Percentiles rank a stretch among this genome's conserved stretches.
Evolutionary conservation across 352 stramenopile genomes (phyloP).

Genomic region (Globisporangium carolinianum): DNA sequence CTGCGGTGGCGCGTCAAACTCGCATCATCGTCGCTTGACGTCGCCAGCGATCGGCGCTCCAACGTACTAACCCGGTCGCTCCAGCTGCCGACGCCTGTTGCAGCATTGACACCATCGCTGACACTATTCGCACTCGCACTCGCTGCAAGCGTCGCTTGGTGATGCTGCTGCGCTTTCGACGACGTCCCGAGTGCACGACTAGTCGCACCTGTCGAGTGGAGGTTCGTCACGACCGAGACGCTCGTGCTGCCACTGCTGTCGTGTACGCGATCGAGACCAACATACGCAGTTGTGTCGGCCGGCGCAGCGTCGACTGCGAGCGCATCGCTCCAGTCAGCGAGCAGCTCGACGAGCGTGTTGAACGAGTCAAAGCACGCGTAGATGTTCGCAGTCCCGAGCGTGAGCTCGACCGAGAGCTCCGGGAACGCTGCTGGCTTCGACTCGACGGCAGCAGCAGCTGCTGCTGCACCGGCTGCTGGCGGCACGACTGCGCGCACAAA

Average conservation of each 20-base stretch:
- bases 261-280: slow-evolving; percentile 55
- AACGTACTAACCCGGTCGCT: not conserved
- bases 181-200: slow-evolving; percentile 19
- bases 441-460: slow-evolving; percentile 2
- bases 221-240: slow-evolving; percentile 71
- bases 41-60: not conserved
- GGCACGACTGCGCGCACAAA: slow-evolving; percentile 70
- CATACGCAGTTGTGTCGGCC: slow-evolving; percentile 68
- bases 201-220: slow-evolving; percentile 24
- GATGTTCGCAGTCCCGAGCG: slow-evolving; percentile 78
- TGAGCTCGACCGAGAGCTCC: slow-evolving; percentile 78
- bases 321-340: slow-evolving; percentile 66
- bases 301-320: slow-evolving; percentile 57
- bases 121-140: not conserved
- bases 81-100: not conserved
- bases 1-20: not conserved
- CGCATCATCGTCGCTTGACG: not conserved
- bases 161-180: not conserved
- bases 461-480: slow-evolving; percentile 10
- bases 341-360: slow-evolving; percentile 73
- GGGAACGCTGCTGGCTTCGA: slow-evolving; percentile 19
- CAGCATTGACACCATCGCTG: no score
- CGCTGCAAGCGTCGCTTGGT: slow-evolving; percentile 1
- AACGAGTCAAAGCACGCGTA: slow-evolving; percentile 89
- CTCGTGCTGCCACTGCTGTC: slow-evolving; percentile 30